These are phyloP conservation scores for Yarrowia sp. DNA, from an alignment of 805 yeast genomes.

Conservation along the genomic window DNA sequence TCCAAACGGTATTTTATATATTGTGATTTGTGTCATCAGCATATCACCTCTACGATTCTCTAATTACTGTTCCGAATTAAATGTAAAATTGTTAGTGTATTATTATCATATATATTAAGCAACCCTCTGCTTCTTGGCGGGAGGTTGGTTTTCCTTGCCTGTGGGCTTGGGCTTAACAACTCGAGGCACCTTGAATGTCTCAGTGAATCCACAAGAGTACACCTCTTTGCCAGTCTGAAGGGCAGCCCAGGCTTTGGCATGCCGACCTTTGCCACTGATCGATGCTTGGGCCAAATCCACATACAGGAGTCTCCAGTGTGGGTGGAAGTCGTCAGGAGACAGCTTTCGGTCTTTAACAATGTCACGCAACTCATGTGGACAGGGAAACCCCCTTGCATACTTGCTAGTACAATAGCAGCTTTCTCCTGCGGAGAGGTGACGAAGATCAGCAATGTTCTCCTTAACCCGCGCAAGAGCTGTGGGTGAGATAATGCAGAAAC, in stretches of 20 bases:
- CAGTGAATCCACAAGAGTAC: background rate
- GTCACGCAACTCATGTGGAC: background rate
- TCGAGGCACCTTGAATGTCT: background rate
- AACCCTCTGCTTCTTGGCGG: background rate
- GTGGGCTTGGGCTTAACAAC: background rate
- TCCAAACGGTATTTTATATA: too few relatives aligned
- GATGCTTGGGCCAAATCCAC: background rate
- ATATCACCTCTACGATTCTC: too few relatives aligned
- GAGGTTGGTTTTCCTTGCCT: background rate
- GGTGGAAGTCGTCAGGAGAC: conserved; percentile 4
- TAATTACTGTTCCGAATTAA: too few relatives aligned
- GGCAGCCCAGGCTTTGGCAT: background rate
- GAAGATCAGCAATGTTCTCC: background rate
- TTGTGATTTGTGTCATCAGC: too few relatives aligned
- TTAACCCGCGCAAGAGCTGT: background rate
- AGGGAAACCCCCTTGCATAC: background rate
- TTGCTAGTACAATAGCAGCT: background rate
- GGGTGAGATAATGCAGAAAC: background rate
- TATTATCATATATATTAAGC: background rate
- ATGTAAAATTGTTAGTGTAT: too few relatives aligned
- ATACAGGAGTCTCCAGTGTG: background rate
- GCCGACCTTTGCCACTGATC: background rate
- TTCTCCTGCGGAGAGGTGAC: background rate
- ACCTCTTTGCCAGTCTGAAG: background rate
- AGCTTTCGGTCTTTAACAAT: background rate